Conservation (phyloP, 2,329 filamentous ascomycete species). For the Pezicula rhizophila region DNA sequence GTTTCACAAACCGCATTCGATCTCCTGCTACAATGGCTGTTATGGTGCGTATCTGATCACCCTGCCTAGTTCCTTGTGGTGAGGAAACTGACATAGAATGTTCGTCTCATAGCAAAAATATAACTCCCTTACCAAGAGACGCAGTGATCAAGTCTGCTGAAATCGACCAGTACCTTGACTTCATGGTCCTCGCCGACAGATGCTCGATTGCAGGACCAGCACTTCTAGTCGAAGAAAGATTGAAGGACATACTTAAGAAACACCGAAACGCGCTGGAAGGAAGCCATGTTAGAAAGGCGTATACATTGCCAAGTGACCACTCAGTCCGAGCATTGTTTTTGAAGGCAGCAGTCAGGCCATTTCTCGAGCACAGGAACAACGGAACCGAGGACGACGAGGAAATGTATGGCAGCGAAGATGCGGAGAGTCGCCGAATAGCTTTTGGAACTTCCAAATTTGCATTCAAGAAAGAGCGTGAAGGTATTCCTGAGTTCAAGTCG, state of each 20-base stretch:
- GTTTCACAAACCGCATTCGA: no score
- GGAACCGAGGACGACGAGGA: not conserved
- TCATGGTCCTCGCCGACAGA: not conserved
- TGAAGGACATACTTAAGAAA: slow-evolving; percentile 2
- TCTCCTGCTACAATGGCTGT: no score
- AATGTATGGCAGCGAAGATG: not conserved
- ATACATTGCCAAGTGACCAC: not conserved
- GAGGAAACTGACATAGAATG: not conserved
- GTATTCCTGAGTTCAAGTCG: not conserved
- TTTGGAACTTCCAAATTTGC: not conserved
- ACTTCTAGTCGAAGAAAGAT: not conserved
- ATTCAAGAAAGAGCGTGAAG: not conserved
- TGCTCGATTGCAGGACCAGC: not conserved
- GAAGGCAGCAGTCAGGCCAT: not conserved
- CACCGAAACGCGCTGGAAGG: not conserved
- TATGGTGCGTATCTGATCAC: no score
- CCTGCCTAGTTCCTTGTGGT: no score
- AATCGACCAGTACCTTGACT: not conserved
- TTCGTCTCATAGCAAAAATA: not conserved
- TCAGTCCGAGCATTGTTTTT: slow-evolving; percentile 6
- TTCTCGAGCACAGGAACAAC: not conserved
- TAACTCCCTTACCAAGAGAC: not conserved
- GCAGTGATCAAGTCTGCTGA: not conserved
- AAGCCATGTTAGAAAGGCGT: slow-evolving; percentile 1
- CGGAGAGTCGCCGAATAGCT: not conserved